These are phyloP conservation scores for Aspergillus versicolor DNA, from an alignment of 2,329 filamentous ascomycete genomes.

Conservation along the genomic window DNA sequence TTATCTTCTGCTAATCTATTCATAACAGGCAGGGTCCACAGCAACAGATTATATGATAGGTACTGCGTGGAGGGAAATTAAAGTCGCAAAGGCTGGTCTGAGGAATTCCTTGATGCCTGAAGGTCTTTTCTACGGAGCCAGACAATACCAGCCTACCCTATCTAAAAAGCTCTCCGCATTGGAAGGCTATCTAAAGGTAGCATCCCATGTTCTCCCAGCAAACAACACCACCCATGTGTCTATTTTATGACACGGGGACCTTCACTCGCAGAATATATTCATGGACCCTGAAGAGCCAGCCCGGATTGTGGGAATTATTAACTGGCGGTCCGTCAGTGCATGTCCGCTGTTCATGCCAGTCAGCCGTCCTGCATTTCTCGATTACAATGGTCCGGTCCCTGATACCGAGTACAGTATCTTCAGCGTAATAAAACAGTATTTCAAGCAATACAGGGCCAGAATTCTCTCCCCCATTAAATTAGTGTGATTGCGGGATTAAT, in stretches of 20 bases:
- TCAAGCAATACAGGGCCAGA: conserved; percentile 20
- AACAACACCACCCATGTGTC: conserved; percentile 13
- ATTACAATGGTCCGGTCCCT: conserved; percentile 24
- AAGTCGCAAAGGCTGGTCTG: conserved; percentile 13
- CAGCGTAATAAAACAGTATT: conserved; percentile 19
- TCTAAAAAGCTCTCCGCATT: conserved; percentile 18
- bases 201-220: conserved; percentile 15
- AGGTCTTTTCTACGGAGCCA: conserved; percentile 19
- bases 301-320: conserved; percentile 23
- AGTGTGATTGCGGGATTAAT: conserved; percentile 22
- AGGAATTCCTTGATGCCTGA: conserved; percentile 18
- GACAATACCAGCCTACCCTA: conserved; percentile 18
- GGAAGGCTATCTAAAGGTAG: conserved; percentile 17
- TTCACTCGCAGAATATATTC: conserved; percentile 22
- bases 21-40: conserved; percentile 12
- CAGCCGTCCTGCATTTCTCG: conserved; percentile 20
- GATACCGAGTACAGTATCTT: conserved; percentile 19
- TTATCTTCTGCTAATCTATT: no score
- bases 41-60: conserved; percentile 11
- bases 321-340: conserved; percentile 24
- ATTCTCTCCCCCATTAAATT: conserved; percentile 22
- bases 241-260: conserved; percentile 20
- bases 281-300: conserved; percentile 19
- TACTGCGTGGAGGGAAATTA: conserved; percentile 14
- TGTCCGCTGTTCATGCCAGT: conserved; percentile 24